Conservation (phyloP, 129 eudicot species). For the Glebionis coronaria region DNA sequence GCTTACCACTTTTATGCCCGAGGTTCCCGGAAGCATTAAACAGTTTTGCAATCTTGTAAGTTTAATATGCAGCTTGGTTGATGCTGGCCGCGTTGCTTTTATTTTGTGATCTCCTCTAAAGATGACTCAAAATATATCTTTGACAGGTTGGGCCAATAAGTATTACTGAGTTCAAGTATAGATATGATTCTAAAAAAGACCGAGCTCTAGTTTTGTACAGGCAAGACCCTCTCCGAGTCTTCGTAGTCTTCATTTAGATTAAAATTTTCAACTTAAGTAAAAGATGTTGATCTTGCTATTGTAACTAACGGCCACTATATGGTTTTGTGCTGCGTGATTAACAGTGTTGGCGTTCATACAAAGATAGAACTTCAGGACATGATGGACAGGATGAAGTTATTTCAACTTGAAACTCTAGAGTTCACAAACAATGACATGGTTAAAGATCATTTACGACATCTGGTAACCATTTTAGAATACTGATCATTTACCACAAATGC, state of each 20-base stretch:
- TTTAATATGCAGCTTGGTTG: neutral
- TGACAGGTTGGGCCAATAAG: constrained; percentile 75
- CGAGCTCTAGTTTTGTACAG: constrained; percentile 80
- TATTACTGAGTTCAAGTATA: constrained; percentile 84
- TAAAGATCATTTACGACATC: constrained; percentile 84
- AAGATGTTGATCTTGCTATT: neutral
- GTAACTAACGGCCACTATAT: neutral
- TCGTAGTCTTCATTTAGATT: neutral
- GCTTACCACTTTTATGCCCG: constrained; percentile 89
- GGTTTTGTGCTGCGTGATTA: constrained; percentile 12
- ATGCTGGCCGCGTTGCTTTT: too few relatives aligned
- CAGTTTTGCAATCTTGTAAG: constrained; percentile 62
- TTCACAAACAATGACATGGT: constrained; percentile 82
- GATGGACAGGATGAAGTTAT: constrained; percentile 60
- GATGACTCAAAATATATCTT: neutral
- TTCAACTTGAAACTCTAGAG: constrained; percentile 60
- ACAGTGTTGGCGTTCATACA: constrained; percentile 89
- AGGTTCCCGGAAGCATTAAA: constrained; percentile 72
- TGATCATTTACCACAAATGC: too few relatives aligned
- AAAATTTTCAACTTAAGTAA: neutral
- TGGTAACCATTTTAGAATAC: constrained; percentile 48
- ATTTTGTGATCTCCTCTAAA: neutral
- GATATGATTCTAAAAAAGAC: constrained; percentile 48
- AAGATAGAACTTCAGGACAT: constrained; percentile 63
- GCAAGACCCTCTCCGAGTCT: constrained; percentile 30